phyloP scores from a whole-genome alignment of 768 basidiomycete species.

The Coprinopsis marcescibilis region DNA sequence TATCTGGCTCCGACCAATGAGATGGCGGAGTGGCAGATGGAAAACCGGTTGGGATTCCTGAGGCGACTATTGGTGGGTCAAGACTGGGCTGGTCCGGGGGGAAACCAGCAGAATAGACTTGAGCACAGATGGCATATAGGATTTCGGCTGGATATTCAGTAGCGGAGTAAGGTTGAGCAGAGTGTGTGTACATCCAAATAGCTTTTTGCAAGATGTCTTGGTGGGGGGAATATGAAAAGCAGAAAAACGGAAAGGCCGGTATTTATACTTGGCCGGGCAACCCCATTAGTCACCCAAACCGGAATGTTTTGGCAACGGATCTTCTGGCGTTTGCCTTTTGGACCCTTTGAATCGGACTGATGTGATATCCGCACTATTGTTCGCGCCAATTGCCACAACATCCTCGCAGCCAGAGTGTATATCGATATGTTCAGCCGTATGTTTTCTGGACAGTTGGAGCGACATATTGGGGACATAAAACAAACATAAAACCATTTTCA shows the following conservation, averaged over 20 bases:
- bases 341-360: no score
- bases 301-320: no score
- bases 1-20: slow-evolving; percentile 62
- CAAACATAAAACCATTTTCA: no score
- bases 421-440: no score
- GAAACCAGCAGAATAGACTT: slow-evolving; percentile 60
- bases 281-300: no score
- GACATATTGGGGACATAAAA: no score
- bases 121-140: slow-evolving; percentile 64
- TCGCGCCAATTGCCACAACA: no score
- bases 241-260: slow-evolving; percentile 1
- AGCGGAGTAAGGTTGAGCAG: slow-evolving; percentile 15
- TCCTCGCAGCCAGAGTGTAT: no score
- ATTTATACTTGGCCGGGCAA: slow-evolving; percentile 12
- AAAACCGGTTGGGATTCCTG: slow-evolving; percentile 51
- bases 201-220: slow-evolving; percentile 13
- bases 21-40: slow-evolving; percentile 72
- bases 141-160: slow-evolving; percentile 67
- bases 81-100: slow-evolving; percentile 54
- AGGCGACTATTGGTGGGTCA: slow-evolving; percentile 56
- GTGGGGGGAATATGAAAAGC: slow-evolving; percentile 8
- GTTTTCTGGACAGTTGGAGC: no score
- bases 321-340: no score
- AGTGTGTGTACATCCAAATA: slow-evolving; percentile 25
- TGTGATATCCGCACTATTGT: no score